A percentile compares a stretch with the other conserved stretches of the same genome.
Conservation (phyloP, 2,329 filamentous ascomycete genomes). For the Colletotrichum shisoi region DNA sequence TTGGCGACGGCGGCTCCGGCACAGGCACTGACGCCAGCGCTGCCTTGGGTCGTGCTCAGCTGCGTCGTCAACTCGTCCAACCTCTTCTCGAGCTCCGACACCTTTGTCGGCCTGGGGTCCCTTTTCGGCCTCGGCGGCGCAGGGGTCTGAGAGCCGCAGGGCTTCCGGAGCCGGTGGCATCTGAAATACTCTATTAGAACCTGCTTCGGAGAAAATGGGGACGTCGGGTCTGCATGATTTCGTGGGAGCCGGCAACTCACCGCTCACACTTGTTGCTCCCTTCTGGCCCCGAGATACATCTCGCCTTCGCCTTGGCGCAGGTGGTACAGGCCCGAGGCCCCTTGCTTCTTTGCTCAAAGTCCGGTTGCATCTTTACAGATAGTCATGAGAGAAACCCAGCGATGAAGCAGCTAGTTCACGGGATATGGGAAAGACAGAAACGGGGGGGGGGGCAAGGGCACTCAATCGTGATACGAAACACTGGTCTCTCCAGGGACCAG, state of each 20-base stretch:
- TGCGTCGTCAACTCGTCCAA: constrained; percentile 59
- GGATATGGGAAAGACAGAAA: not conserved
- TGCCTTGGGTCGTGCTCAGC: constrained; percentile 46
- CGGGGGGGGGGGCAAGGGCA: not conserved
- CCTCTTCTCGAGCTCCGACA: constrained; percentile 60
- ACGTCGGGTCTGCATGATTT: not conserved
- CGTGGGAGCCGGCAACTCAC: constrained; percentile 45
- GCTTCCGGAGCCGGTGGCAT: constrained; percentile 58
- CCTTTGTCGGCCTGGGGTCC: constrained; percentile 57
- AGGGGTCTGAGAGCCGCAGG: constrained; percentile 57
- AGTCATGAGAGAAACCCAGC: not conserved
- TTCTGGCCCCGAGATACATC: constrained; percentile 56
- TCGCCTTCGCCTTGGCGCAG: constrained; percentile 62
- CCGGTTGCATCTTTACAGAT: constrained; percentile 16
- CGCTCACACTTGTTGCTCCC: constrained; percentile 57
- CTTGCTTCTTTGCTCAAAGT: constrained; percentile 43
- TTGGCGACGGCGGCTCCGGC: constrained; percentile 14
- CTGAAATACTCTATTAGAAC: constrained; percentile 43
- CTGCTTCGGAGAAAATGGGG: not conserved
- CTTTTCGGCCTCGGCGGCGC: constrained; percentile 59
- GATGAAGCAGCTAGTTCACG: not conserved
- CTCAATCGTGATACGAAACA: not conserved
- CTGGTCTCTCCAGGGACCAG: not conserved
- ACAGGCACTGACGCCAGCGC: not conserved
- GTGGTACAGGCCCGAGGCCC: constrained; percentile 60